Evolutionary conservation across 768 basidiomycete genomes (phyloP), one percentile per base, ranked within the genome.

Genomic region (Pulveroboletus sp.): DNA sequence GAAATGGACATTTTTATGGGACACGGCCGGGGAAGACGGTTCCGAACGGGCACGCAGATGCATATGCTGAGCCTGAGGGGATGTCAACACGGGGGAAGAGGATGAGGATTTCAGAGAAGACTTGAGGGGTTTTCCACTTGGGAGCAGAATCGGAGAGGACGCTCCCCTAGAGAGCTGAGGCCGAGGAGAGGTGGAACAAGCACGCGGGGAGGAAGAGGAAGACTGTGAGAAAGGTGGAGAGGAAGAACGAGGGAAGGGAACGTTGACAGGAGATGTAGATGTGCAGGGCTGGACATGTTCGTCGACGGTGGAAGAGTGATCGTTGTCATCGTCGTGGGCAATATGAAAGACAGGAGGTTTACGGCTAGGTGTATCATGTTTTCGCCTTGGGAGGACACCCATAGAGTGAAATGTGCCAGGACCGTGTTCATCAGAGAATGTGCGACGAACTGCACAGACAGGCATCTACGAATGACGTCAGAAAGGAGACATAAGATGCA

Each of bases 1-100:
- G 59, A 97, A 98, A 63, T 94, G 93, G 0, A 97, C 94, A 44
- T 82, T 86, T 72, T 95, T 95, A 2, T 79, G 80, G 12, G 74
- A 71, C 24, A 51, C 45, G 0, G 79, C 46, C 0, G 75, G 86
- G 1, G 85, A 82, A 1, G 79, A 67, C 0, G 93, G 89, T 26
- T 79, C 81, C 8, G 84, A 85, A 63, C 66, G 73, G 23, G 73
- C 68, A 55, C 69, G 73, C 44, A 46, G 55, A 49, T 65, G 63
- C 16, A 34, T 22, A 13, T 52, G 49, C 13, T 48, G 42, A n/a
- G 36, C 12, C 6, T 36, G 49, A 16, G 43, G n/a, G 26, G 49
- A 47, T 1, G 31, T 37, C 19, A 26, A 10, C 5, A 68, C 45
- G 11, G 57, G 57, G 2, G 59, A 46, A 0, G 64, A 66, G 4